A percentile compares a stretch with the other conserved stretches of the same genome.
phyloP scores from a whole-genome alignment of 2,329 filamentous ascomycete genomes.

The Diaporthe citriasiana region DNA sequence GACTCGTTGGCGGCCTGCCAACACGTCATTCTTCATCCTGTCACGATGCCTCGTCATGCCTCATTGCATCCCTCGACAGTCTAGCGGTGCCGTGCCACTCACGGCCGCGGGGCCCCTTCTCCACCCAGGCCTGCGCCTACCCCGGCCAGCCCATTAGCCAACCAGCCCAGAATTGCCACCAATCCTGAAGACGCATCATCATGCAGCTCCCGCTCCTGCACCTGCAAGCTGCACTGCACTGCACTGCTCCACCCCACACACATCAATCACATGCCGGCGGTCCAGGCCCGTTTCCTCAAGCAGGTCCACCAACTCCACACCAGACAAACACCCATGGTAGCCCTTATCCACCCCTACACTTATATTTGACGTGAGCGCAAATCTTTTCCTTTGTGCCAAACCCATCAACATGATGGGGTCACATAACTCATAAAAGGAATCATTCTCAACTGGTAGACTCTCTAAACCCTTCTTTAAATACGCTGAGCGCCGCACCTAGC shows the following conservation, averaged over 20 bases:
- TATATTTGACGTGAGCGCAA: too few species aligned
- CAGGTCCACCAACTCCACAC: neutral
- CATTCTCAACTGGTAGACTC: too few species aligned
- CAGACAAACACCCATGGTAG: neutral
- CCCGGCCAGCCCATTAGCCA: neutral
- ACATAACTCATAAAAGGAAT: too few species aligned
- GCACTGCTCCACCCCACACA: too few species aligned
- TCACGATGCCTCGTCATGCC: constrained; percentile 6
- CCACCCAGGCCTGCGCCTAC: neutral
- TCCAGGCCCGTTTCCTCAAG: neutral
- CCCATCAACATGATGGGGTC: too few species aligned
- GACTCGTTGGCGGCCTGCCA: constrained; percentile 2
- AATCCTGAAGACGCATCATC: constrained; percentile 3
- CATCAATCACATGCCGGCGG: constrained; percentile 2
- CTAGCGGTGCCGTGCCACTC: neutral
- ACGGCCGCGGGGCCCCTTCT: constrained; percentile 5
- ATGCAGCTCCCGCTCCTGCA: constrained; percentile 21
- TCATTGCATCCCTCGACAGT: neutral
- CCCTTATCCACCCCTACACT: too few species aligned
- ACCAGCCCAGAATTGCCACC: constrained; percentile 6
- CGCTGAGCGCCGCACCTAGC: neutral
- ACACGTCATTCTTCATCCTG: constrained; percentile 10
- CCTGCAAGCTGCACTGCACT: neutral
- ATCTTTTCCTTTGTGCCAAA: too few species aligned
- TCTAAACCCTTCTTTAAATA: neutral